A percentile compares a stretch with the other conserved stretches of the same genome.
Conservation (phyloP, 768 basidiomycete species). For the Trametes meyenii region DNA sequence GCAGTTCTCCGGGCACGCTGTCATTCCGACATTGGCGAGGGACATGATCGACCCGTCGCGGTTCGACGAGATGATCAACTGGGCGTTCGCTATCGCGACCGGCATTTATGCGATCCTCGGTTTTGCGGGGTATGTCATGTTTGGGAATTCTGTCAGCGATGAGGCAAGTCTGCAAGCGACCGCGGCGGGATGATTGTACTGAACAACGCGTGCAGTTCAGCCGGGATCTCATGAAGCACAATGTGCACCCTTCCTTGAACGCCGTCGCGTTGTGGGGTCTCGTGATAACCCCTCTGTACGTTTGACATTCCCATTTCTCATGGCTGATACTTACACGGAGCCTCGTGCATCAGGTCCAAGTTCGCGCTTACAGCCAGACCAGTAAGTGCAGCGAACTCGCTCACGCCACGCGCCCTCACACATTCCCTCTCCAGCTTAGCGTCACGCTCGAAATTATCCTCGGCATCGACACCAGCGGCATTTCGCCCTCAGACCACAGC, state of each 20-base stretch:
- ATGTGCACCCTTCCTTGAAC: conserved; percentile 73
- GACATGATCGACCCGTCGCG: conserved; percentile 86
- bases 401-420: not conserved
- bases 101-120: conserved; percentile 27
- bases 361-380: conserved; percentile 85
- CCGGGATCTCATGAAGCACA: conserved; percentile 71
- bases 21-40: conserved; percentile 85
- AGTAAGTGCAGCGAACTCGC: conserved; percentile 43
- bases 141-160: conserved; percentile 75
- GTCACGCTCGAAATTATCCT: conserved; percentile 80
- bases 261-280: conserved; percentile 83
- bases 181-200: not conserved
- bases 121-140: conserved; percentile 88
- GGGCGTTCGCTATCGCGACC: conserved; percentile 68
- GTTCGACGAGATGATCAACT: conserved; percentile 82
- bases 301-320: conserved; percentile 4
- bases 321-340: conserved; percentile 3
- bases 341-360: conserved; percentile 61
- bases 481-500: not conserved
- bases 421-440: conserved; percentile 57
- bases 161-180: conserved; percentile 56
- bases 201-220: conserved; percentile 60
- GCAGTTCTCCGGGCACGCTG: conserved; percentile 89
- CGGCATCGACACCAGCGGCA: conserved; percentile 54
- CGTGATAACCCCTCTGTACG: conserved; percentile 75